Percentiles rank a stretch among this genome's conserved stretches.
phyloP scores from a whole-genome alignment of 495 filamentous ascomycete genomes.

The Penicillium chermesinum region DNA sequence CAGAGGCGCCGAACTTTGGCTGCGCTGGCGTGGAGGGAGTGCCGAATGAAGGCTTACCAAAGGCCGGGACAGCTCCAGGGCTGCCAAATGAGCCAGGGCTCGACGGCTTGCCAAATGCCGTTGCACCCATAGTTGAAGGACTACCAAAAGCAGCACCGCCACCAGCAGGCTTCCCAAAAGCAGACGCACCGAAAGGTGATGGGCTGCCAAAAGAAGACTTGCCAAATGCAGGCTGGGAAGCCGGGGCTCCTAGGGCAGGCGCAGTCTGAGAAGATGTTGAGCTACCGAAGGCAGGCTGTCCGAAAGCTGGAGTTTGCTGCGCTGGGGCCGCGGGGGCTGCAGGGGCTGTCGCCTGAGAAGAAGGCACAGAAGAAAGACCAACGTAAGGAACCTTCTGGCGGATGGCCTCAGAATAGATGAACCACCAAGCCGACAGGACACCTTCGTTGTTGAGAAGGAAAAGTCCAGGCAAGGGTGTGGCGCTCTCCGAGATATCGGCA shows the following conservation, averaged over 20 bases:
- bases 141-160: conserved; percentile 32
- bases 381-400: conserved; percentile 65
- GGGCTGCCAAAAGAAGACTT: conserved; percentile 36
- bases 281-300: conserved; percentile 35
- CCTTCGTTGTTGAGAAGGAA: conserved; percentile 89
- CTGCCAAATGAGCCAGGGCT: conserved; percentile 19
- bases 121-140: conserved; percentile 30
- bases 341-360: conserved; percentile 11
- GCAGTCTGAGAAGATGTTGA: not conserved
- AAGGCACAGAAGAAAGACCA: conserved; percentile 47
- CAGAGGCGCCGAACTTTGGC: conserved; percentile 31
- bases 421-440: conserved; percentile 79
- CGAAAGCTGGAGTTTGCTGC: conserved; percentile 35
- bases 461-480: conserved; percentile 79
- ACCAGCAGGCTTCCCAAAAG: conserved; percentile 27
- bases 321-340: conserved; percentile 11
- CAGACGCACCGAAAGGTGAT: conserved; percentile 32
- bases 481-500: conserved; percentile 67
- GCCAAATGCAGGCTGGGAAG: conserved; percentile 31
- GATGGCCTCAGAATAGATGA: conserved; percentile 84
- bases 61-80: conserved; percentile 5
- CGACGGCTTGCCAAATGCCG: conserved; percentile 40
- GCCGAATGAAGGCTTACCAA: conserved; percentile 32
- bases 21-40: conserved; percentile 29
- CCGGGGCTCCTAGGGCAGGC: not conserved